Evolutionary conservation across 495 filamentous ascomycete species (phyloP).

Genomic region (Talaromyces proteolyticus): DNA sequence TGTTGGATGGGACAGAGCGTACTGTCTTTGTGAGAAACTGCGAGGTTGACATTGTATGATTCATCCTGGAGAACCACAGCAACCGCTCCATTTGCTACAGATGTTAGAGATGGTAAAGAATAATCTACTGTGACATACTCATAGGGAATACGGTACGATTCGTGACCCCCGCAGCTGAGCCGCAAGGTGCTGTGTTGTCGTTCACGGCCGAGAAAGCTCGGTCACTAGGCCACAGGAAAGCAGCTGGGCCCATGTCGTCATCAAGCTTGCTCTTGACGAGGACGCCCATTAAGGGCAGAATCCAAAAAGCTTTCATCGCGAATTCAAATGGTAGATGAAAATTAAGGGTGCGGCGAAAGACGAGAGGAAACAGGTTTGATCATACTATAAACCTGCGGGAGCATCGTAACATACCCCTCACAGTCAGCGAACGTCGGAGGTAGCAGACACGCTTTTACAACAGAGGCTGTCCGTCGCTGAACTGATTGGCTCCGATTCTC

Average conservation of each 20-base stretch:
- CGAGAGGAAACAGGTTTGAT: neutral
- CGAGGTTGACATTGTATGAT: conserved; percentile 40
- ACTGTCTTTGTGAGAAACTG: conserved; percentile 40
- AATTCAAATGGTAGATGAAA: neutral
- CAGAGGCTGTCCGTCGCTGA: no score
- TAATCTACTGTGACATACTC: no score
- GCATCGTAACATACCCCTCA: no score
- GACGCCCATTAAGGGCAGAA: conserved; percentile 11
- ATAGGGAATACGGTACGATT: conserved; percentile 43
- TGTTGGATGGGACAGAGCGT: conserved; percentile 3
- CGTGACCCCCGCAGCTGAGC: conserved; percentile 26
- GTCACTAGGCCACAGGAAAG: conserved; percentile 47
- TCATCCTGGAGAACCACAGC: conserved; percentile 37
- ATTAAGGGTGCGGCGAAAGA: neutral
- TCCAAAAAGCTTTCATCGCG: neutral
- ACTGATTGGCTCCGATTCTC: no score
- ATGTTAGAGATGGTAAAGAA: conserved; percentile 6
- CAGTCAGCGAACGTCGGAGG: no score
- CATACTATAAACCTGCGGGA: no score
- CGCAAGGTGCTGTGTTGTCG: conserved; percentile 44
- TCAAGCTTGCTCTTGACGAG: conserved; percentile 5
- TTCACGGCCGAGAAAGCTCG: conserved; percentile 34
- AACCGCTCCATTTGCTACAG: conserved; percentile 20
- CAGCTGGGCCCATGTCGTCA: conserved; percentile 44
- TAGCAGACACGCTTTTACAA: no score